Evolutionary conservation across 1,284 basidiomycete genomes (phyloP).

Genomic region (Termitomyces sp.): DNA sequence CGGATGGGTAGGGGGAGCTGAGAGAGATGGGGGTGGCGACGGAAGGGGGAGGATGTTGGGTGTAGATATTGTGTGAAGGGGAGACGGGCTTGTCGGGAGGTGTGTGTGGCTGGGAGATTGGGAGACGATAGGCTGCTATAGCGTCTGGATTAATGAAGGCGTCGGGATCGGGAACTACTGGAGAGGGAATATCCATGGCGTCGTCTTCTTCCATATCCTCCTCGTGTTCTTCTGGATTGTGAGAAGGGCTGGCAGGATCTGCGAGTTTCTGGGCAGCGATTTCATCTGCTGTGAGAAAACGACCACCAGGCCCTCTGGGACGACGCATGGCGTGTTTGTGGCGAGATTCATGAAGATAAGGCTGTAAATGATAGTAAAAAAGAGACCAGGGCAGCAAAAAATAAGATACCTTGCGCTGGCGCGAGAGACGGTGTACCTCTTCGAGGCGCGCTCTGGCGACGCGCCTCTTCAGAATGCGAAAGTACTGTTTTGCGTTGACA

Average conservation of each 20-base stretch:
- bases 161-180: conserved; percentile 8
- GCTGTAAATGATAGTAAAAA: conserved; percentile 44
- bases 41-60: conserved; percentile 21
- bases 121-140: conserved; percentile 18
- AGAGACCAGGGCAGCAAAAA: neutral
- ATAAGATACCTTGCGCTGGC: conserved; percentile 79
- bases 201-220: conserved; percentile 34
- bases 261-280: conserved; percentile 69
- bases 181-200: conserved; percentile 11
- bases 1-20: conserved; percentile 46
- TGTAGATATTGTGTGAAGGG: conserved; percentile 15
- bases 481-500: conserved; percentile 97
- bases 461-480: conserved; percentile 90
- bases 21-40: conserved; percentile 38
- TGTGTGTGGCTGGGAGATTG: conserved; percentile 18
- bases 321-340: conserved; percentile 98
- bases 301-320: conserved; percentile 92
- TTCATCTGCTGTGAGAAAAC: conserved; percentile 94
- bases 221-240: conserved; percentile 26
- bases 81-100: conserved; percentile 14
- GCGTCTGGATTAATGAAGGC: conserved; percentile 15
- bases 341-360: conserved; percentile 94
- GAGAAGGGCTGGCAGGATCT: conserved; percentile 21
- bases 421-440: conserved; percentile 86
- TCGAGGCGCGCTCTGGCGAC: conserved; percentile 85